Evolutionary conservation across 352 stramenopile species (phyloP).

Genomic region (Elongisporangium anandrum): DNA sequence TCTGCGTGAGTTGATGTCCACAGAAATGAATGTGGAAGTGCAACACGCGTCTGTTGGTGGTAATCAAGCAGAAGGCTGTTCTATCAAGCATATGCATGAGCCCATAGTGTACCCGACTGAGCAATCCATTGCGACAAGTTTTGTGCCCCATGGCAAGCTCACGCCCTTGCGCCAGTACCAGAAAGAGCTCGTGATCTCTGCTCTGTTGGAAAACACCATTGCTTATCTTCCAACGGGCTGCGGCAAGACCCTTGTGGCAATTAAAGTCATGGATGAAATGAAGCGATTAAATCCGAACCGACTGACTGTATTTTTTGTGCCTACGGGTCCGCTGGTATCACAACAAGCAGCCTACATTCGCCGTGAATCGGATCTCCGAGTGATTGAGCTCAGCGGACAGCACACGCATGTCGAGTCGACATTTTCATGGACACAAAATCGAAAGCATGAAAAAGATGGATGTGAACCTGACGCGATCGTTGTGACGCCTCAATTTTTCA

Average conservation of each 20-base stretch:
- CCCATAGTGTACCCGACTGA: background rate
- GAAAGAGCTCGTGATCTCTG: constrained; percentile 59
- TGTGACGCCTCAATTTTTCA: constrained; percentile 67
- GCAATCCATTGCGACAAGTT: constrained; percentile 7
- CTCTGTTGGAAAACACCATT: constrained; percentile 75
- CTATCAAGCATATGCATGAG: background rate
- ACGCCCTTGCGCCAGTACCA: constrained; percentile 59
- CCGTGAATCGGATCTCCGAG: constrained; percentile 52
- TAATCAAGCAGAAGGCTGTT: background rate
- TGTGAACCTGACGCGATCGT: constrained; percentile 34
- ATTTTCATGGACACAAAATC: background rate
- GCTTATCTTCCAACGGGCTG: constrained; percentile 72
- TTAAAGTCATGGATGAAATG: constrained; percentile 69
- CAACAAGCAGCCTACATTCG: constrained; percentile 71
- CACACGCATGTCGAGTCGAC: constrained; percentile 8
- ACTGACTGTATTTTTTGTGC: constrained; percentile 66
- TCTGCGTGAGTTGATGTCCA: background rate
- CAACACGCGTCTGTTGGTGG: background rate
- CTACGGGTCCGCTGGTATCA: constrained; percentile 65
- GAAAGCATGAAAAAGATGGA: background rate
- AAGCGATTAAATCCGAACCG: constrained; percentile 48
- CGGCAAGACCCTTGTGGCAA: constrained; percentile 72
- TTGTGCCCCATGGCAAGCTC: constrained; percentile 27
- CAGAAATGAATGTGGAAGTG: background rate
- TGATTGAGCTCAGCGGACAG: constrained; percentile 57